Base-by-base conservation (phyloP, 768 basidiomycete species). In the Amanita pallidorosea region DNA sequence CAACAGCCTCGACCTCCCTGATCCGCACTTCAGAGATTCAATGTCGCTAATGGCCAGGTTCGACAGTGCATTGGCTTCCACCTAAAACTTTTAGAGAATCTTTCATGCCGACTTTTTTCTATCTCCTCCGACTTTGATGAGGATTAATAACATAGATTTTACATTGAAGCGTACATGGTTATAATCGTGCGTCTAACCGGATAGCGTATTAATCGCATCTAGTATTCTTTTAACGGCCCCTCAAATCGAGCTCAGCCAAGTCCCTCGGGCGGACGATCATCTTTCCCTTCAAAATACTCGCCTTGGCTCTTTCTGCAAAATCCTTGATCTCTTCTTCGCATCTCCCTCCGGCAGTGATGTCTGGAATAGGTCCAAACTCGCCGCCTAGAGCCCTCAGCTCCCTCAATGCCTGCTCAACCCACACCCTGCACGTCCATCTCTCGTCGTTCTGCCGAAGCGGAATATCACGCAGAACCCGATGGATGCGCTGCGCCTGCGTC, bases 381-480 rank as follows among this genome's bases (percentile, higher is more conserved):
- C 37, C 53, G 4, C 49, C 49, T 13, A 25, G n/a, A 11, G 49
- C 48, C 13, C 42, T 37, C 34, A 54, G 34, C 15, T 36, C 42
- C n/a, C 8, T 25, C 33, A 54, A 37, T 15, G 53, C 53, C 23
- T 37, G 18, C 41, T 46, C 20, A 17, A 51, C 34, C 53, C 53
- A 54, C 15, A 40, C 33, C 3, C 49, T 41, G 23, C 49, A 54
- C 5, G 41, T 45, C 48, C 49, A 54, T 7, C 29, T 46, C n/a
- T 36, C 35, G 45, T 54, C 49, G 17, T 34, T n/a, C 36, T 54
- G 43, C n/a, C 25, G 33, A 7, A 54, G 12, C 17, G 17, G 53
- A 20, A 54, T 25, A 13, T 22, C 12, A 9, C 43, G 20, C 12
- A 54, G 25, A 29, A 54, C 36, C 7, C 35, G 31, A 15, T 45